phyloP scores from a whole-genome alignment of 1,139 yeast species.

The Yamadazyma spencermartinsiae region DNA sequence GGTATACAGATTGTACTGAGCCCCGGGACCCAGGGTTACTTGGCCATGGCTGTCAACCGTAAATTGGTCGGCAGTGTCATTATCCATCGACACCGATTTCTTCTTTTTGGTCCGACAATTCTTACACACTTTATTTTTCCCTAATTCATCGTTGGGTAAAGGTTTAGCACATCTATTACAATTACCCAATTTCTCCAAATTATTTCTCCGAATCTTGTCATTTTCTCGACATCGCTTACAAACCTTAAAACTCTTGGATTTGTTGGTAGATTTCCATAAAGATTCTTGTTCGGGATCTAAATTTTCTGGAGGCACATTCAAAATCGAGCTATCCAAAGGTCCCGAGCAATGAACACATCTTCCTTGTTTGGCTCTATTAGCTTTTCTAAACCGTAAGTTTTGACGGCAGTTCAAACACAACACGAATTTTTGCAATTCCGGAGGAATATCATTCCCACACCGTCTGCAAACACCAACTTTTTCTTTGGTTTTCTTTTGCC shows the following conservation, averaged over 20 bases:
- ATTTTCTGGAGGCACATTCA: conserved; percentile 24
- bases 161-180: conserved; percentile 63
- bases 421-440: conserved; percentile 51
- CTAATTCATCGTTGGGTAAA: conserved; percentile 44
- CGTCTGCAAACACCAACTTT: conserved; percentile 65
- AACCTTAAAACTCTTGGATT: conserved; percentile 49
- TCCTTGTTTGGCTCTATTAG: conserved; percentile 60
- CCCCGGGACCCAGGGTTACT: not conserved
- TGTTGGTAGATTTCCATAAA: conserved; percentile 1
- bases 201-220: conserved; percentile 57
- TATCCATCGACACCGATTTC: conserved; percentile 20
- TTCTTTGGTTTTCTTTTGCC: conserved; percentile 63
- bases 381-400: conserved; percentile 54
- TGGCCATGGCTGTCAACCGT: not conserved
- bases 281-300: conserved; percentile 17
- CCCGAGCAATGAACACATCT: conserved; percentile 70
- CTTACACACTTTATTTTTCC: conserved; percentile 56
- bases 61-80: not conserved
- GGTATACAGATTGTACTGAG: conserved; percentile 6
- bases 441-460: conserved; percentile 57
- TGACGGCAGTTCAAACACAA: conserved; percentile 61
- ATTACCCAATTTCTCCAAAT: conserved; percentile 56
- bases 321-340: conserved; percentile 49
- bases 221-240: conserved; percentile 63
- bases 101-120: conserved; percentile 56